Base-by-base conservation (phyloP, 2,329 filamentous ascomycete genomes). In the Trichophyton benhamiae region DNA sequence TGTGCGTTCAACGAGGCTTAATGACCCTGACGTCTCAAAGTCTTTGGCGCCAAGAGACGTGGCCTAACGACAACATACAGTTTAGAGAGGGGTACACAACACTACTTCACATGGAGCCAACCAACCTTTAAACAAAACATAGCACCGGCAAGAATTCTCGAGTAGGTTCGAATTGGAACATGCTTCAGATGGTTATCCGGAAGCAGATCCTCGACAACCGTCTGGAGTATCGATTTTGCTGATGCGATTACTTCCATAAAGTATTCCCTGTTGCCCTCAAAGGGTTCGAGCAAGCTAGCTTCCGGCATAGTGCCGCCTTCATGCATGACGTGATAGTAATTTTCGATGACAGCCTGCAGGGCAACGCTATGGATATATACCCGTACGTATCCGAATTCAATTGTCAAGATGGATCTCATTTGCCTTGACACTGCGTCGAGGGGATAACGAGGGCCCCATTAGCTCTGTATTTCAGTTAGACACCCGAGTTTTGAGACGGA, bases 11-110 rank as follows among this genome's bases (percentile, higher is more conserved):
- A 83, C 75, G 3, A 82, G 72, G 9, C 72, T 73, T 3, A 83
- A 72, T 1, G 77, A 79, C 49, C 78, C 74, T 11, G 76, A 75
- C 4, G 82, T 77, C 61, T 83, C 79, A 66, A 78, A 76, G 65
- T 82, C 80, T 20, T 78, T 80, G 0, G 79, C 79, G n/a, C 81
- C 81, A 4, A 83, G 74, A 1, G 79, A 79, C 62, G 83, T 82
- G 0, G 80, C 81, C 71, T 75, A 59, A 5, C 7, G n/a, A 9
- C 42, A 27, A 5, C 3, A 49, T 22, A 60, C 3, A 57, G 53
- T 52, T 27, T 52, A 30, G 42, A 67, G 7, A 13, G 22, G 9
- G 22, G 5, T 9, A 5, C 9, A 22, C 8, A 52, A 15, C 3
- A n/a, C 2, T 27, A 57, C 8, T 22, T 11, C 41, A 36, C 33